Percentiles rank a stretch among this genome's conserved stretches.
phyloP scores from a whole-genome alignment of 1,284 basidiomycete genomes.

The Schizopora paradoxa region DNA sequence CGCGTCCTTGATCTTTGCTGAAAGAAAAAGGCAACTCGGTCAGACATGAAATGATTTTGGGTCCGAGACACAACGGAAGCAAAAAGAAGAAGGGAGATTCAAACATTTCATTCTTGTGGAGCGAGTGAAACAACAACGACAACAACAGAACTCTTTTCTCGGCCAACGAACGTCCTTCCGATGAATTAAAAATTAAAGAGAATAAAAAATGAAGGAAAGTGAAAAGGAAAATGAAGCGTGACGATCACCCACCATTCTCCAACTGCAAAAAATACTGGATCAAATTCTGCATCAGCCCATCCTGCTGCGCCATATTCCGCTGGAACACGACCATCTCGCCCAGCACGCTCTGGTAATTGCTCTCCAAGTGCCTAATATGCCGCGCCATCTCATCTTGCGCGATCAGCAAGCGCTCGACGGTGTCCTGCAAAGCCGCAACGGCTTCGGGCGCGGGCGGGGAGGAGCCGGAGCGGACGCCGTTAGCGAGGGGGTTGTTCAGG shows the following conservation, averaged over 20 bases:
- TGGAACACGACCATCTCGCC: constrained; percentile 83
- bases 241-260: constrained; percentile 49
- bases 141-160: no score
- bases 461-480: constrained; percentile 16
- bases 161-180: no score
- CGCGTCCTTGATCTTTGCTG: constrained; percentile 26
- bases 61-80: not conserved
- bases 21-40: constrained; percentile 11
- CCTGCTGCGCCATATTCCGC: constrained; percentile 81
- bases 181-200: constrained; percentile 4
- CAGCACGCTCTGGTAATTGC: constrained; percentile 73
- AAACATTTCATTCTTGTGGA: no score
- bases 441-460: constrained; percentile 23
- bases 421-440: constrained; percentile 41
- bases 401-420: constrained; percentile 45
- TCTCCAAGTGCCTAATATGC: constrained; percentile 61
- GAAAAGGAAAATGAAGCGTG: not conserved
- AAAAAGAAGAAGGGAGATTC: constrained; percentile 1
- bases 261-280: constrained; percentile 77
- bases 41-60: not conserved
- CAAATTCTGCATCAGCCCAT: constrained; percentile 76
- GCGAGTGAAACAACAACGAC: no score
- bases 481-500: constrained; percentile 30
- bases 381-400: constrained; percentile 56
- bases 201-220: constrained; percentile 1